Percentiles rank a stretch among this genome's conserved stretches.
Evolutionary conservation across 345 rosid genomes (phyloP).

Genomic region (Citrus maxima): DNA sequence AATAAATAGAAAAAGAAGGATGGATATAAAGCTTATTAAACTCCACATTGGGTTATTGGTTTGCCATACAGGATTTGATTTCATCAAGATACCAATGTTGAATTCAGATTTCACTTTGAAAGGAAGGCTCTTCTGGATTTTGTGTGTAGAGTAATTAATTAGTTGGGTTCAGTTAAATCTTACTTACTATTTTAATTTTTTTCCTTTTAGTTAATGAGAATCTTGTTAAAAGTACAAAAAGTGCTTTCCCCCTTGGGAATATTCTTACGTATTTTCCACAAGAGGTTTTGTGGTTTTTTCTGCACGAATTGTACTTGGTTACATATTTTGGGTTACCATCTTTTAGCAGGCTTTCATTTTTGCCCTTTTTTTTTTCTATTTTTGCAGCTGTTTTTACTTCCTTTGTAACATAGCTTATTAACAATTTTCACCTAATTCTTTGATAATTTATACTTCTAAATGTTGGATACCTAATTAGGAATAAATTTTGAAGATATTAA

Average conservation of each 20-base stretch:
- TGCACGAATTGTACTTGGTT: neutral
- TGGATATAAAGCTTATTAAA: no score
- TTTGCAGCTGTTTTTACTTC: no score
- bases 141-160: neutral
- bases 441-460: neutral
- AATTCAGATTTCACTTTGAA: neutral
- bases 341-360: neutral
- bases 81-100: neutral
- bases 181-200: no score
- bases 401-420: no score
- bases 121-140: neutral
- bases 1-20: no score
- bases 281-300: slow-evolving; percentile 30
- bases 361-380: neutral
- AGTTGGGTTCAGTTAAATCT: neutral
- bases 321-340: neutral
- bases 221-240: neutral
- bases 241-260: neutral
- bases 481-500: no score
- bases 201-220: neutral
- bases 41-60: neutral
- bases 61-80: neutral
- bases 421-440: neutral
- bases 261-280: slow-evolving; percentile 24
- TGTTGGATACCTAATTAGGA: neutral